Conservation (phyloP, 1,284 basidiomycete species). For the Schizophyllum commune region DNA sequence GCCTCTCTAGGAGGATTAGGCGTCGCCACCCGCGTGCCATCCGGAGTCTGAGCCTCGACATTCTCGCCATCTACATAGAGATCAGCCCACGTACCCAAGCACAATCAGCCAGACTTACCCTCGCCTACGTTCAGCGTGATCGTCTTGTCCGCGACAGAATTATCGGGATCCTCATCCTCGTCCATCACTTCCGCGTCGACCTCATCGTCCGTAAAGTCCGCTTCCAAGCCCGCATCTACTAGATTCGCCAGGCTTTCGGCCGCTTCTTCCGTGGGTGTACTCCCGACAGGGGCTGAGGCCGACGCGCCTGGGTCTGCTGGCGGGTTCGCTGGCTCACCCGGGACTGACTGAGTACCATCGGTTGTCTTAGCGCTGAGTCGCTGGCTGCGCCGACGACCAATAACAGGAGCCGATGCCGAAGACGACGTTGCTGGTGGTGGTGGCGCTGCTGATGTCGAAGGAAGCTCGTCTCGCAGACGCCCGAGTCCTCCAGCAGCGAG, state of each 20-base stretch:
- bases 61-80: conserved; percentile 67
- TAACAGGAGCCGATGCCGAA: conserved; percentile 26
- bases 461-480: conserved; percentile 19
- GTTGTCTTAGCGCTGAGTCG: conserved; percentile 65
- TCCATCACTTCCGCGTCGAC: conserved; percentile 77
- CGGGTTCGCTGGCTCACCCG: conserved; percentile 7
- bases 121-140: conserved; percentile 79
- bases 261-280: conserved; percentile 18
- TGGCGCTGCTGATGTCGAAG: conserved; percentile 19
- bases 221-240: conserved; percentile 56
- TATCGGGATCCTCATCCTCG: conserved; percentile 64
- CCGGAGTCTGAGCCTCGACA: conserved; percentile 92
- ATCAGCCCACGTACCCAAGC: neutral
- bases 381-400: conserved; percentile 69
- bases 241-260: conserved; percentile 25
- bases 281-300: conserved; percentile 17
- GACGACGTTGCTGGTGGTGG: conserved; percentile 21
- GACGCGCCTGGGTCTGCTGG: conserved; percentile 12
- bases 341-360: conserved; percentile 16
- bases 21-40: conserved; percentile 89
- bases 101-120: conserved; percentile 36
- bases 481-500: conserved; percentile 56
- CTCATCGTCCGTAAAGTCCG: conserved; percentile 75
- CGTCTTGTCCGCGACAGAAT: conserved; percentile 66
- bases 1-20: conserved; percentile 34